Base-by-base conservation (phyloP, 495 filamentous ascomycete genomes). In the Chaetomium cochliodes region DNA sequence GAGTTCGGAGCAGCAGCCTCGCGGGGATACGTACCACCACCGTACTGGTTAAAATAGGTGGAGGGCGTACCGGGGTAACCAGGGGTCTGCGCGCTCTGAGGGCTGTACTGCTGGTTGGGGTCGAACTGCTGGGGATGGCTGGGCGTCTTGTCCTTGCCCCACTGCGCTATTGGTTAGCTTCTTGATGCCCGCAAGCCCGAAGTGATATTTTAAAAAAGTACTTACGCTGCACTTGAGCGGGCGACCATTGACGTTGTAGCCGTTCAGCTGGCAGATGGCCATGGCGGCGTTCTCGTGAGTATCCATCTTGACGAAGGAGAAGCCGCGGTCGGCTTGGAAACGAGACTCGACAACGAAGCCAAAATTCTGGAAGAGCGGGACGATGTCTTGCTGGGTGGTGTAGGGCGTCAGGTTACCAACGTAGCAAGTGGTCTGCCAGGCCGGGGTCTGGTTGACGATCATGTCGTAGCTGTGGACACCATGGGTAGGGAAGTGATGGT, bases 281-380 rank as follows among this genome's bases (percentile, higher is more conserved):
- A 94, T 96, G 18, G 94, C 93, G 11, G 94, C 94, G 78, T 98
- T 97, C 75, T 99, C 94, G 67, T 99, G 94, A 5, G 88, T 90
- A 70, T 98, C 94, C 93, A 99, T 97, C 84, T 99, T 99, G 77
- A 99, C 89, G 73, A 99, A 99, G 0, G 94, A 92, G 78, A 99
- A 99, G 15, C 94, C 94, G 60, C 96, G 90, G 74, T 99, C 96
- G 58, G 94, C 92, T 77, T 99, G 94, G 82, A 99, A 94, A 60
- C 94, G 91, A 60, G 93, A 97, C 78, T 99, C 94, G 28, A 94
- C 87, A 56, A 99, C 94, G 73, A 92, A 98, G 49, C 94, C 94
- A 67, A 97, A 99, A 80, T 97, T 97, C 76, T 96, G 91, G 83
- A 99, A 99, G 50, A 99, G 83, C 3, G 94, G 94, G 20, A 98